Percentiles rank a stretch among this genome's conserved stretches.
These are phyloP conservation scores for Pichia sp. DNA, from an alignment of 1,139 yeast genomes.

Conservation along the genomic window DNA sequence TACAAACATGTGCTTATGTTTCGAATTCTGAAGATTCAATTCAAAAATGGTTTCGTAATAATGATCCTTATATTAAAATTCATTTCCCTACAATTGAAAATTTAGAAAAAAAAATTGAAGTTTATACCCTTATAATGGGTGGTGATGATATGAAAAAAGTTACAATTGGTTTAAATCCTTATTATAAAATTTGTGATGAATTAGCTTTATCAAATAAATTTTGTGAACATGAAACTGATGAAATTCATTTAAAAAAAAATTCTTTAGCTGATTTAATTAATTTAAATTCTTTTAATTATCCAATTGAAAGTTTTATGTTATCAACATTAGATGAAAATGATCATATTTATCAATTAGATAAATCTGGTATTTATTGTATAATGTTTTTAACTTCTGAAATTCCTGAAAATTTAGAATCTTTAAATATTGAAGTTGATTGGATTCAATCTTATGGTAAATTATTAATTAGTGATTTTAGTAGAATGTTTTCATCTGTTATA, in stretches of 20 bases:
- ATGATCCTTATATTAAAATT: constrained; percentile 11
- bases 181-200: constrained; percentile 29
- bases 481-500: constrained; percentile 20
- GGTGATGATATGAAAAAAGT: constrained; percentile 22
- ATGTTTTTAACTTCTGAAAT: constrained; percentile 19
- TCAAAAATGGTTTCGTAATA: constrained; percentile 5
- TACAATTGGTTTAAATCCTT: constrained; percentile 21
- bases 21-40: constrained; percentile 20
- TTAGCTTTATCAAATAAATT: constrained; percentile 17
- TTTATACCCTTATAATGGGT: constrained; percentile 23
- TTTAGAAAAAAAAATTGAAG: constrained; percentile 7
- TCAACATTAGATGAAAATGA: constrained; percentile 6
- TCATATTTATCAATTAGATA: constrained; percentile 15
- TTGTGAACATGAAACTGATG: constrained; percentile 21
- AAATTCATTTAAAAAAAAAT: constrained; percentile 8
- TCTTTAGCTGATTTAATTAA: constrained; percentile 20
- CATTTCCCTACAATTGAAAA: constrained; percentile 13
- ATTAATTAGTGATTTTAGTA: constrained; percentile 25
- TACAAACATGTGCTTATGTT: constrained; percentile 29
- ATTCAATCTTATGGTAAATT: constrained; percentile 27
- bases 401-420: constrained; percentile 11
- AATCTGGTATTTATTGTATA: constrained; percentile 24
- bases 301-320: constrained; percentile 19
- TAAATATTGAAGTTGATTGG: constrained; percentile 25
- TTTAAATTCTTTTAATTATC: constrained; percentile 10